These are phyloP conservation scores for Colletotrichum brevisporum DNA, from an alignment of 2,329 filamentous ascomycete species.

Conservation along the genomic window DNA sequence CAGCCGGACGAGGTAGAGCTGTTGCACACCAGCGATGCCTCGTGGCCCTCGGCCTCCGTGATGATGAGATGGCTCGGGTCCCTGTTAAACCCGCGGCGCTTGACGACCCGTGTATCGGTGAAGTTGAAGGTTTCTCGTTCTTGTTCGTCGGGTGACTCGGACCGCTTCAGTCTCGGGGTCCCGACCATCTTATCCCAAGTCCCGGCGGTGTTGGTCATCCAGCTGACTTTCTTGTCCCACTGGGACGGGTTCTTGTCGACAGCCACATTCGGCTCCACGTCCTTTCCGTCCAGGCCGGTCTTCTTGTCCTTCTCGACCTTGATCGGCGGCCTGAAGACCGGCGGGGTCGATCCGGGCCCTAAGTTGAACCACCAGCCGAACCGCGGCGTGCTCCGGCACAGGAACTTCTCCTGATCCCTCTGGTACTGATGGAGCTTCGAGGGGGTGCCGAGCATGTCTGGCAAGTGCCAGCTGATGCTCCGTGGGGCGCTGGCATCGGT, in stretches of 20 bases:
- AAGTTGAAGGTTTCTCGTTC: background rate
- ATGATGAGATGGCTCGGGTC: conserved; percentile 42
- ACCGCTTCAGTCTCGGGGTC: background rate
- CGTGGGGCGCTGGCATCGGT: conserved; percentile 39
- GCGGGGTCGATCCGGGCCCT: conserved; percentile 42
- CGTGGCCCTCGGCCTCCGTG: conserved; percentile 45
- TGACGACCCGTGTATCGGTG: background rate
- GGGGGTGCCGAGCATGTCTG: conserved; percentile 39
- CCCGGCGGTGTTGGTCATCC: too few relatives aligned
- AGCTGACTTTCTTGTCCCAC: conserved; percentile 35
- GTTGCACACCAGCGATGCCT: conserved; percentile 49
- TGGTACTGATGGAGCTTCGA: conserved; percentile 41
- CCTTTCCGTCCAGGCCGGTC: conserved; percentile 28
- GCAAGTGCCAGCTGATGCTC: conserved; percentile 42
- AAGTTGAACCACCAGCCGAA: conserved; percentile 42
- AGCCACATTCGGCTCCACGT: conserved; percentile 38
- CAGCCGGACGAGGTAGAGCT: conserved; percentile 47
- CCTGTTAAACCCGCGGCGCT: conserved; percentile 14
- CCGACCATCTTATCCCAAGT: background rate
- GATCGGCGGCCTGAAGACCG: conserved; percentile 45
- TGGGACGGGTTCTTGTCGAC: conserved; percentile 31
- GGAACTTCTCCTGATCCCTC: conserved; percentile 30
- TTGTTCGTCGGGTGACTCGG: background rate
- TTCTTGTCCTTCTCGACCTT: conserved; percentile 42
- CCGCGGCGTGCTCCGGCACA: conserved; percentile 43